Conservation (phyloP, 169 alveolate species). For the Plasmodium cynomolgi region DNA sequence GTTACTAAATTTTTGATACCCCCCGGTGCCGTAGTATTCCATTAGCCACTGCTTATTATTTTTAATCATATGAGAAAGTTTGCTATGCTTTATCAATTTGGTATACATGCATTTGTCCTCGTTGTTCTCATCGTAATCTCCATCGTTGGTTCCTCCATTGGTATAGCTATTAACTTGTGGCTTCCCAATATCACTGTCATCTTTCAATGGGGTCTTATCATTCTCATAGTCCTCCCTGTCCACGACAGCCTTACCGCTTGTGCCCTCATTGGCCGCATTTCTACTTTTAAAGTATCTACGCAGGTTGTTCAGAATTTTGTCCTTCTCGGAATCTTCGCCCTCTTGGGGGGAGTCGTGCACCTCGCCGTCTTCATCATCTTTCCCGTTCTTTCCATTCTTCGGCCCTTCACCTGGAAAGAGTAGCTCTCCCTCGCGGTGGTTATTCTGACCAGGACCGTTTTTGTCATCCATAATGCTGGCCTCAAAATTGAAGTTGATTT, state of each 20-base stretch:
- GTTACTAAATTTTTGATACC: background rate
- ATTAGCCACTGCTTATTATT: background rate
- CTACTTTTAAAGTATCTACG: conserved; percentile 8
- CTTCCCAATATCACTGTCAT: background rate
- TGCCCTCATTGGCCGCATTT: background rate
- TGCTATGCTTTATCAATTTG: conserved; percentile 2
- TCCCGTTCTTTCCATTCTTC: background rate
- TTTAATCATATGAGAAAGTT: background rate
- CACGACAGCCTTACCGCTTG: background rate
- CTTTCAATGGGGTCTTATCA: background rate
- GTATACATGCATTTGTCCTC: background rate
- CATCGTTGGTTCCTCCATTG: background rate
- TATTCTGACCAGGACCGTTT: background rate
- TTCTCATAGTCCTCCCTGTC: background rate
- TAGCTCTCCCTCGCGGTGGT: background rate
- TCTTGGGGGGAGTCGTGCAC: background rate
- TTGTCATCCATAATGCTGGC: background rate
- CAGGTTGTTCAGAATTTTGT: conserved; percentile 18
- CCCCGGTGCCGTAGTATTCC: background rate
- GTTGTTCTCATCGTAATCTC: background rate
- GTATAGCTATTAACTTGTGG: background rate
- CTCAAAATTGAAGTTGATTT: background rate
- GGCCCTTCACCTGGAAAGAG: background rate
- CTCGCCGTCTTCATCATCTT: background rate
- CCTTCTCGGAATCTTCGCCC: background rate